Evolutionary conservation across 345 rosid genomes (phyloP).

Genomic region (Salix arbutifolia): DNA sequence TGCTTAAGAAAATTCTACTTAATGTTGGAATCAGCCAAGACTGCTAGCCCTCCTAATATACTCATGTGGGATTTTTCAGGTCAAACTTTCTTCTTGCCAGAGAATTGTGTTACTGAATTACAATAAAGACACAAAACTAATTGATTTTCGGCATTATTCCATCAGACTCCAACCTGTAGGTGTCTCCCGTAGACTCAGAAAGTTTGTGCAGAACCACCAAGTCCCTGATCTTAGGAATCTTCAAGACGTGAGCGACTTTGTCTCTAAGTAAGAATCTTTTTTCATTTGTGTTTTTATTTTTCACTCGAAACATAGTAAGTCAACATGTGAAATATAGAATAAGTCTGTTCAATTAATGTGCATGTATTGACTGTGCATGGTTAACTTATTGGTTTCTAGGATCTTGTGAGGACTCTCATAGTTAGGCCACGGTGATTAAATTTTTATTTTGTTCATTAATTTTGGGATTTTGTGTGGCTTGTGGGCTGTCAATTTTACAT

Average conservation of each 20-base stretch:
- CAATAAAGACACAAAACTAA: slow-evolving; percentile 79
- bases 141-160: slow-evolving; percentile 89
- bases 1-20: neutral
- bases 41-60: slow-evolving; percentile 15
- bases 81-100: slow-evolving; percentile 88
- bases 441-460: neutral
- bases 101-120: slow-evolving; percentile 84
- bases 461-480: neutral
- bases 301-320: neutral
- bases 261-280: slow-evolving; percentile 64
- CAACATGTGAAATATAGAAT: neutral
- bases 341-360: neutral
- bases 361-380: neutral
- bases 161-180: slow-evolving; percentile 85
- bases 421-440: neutral
- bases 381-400: neutral
- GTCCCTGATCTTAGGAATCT: slow-evolving; percentile 83
- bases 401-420: neutral
- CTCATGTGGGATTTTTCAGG: slow-evolving; percentile 46
- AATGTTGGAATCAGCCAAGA: slow-evolving; percentile 7
- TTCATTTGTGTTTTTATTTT: neutral
- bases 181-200: slow-evolving; percentile 79
- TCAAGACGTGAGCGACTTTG: slow-evolving; percentile 86
- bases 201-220: slow-evolving; percentile 81
- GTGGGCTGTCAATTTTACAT: neutral